phyloP scores from a whole-genome alignment of 495 filamentous ascomycete species.

The Penicillium paxilli region DNA sequence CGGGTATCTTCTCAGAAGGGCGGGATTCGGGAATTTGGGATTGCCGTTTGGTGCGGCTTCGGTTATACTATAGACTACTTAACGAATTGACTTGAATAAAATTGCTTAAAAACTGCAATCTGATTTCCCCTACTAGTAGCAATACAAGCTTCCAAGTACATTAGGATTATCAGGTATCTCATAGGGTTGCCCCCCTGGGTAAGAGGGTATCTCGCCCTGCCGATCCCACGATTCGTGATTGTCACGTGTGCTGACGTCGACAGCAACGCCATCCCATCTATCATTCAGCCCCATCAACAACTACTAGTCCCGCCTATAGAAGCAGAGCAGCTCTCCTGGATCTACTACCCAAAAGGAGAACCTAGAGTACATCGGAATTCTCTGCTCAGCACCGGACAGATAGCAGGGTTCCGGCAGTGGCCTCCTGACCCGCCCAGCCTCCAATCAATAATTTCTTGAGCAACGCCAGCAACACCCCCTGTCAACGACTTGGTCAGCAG shows the following conservation, averaged over 20 bases:
- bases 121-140: too few relatives aligned
- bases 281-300: neutral
- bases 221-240: neutral
- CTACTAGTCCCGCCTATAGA: too few relatives aligned
- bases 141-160: too few relatives aligned
- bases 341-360: too few relatives aligned
- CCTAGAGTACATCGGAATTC: too few relatives aligned
- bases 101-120: neutral
- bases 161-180: too few relatives aligned
- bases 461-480: neutral
- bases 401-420: too few relatives aligned
- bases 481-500: neutral
- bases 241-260: slow-evolving; percentile 13
- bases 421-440: too few relatives aligned
- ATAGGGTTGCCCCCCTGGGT: too few relatives aligned
- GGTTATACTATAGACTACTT: slow-evolving; percentile 22
- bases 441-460: neutral
- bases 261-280: neutral
- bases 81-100: slow-evolving; percentile 24
- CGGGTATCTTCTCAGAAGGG: slow-evolving; percentile 18
- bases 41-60: neutral
- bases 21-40: neutral
- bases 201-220: too few relatives aligned
- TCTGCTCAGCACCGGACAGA: too few relatives aligned
- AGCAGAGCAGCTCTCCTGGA: too few relatives aligned